Base-by-base conservation (phyloP, 2,329 filamentous ascomycete genomes). In the Fusarium sp. region DNA sequence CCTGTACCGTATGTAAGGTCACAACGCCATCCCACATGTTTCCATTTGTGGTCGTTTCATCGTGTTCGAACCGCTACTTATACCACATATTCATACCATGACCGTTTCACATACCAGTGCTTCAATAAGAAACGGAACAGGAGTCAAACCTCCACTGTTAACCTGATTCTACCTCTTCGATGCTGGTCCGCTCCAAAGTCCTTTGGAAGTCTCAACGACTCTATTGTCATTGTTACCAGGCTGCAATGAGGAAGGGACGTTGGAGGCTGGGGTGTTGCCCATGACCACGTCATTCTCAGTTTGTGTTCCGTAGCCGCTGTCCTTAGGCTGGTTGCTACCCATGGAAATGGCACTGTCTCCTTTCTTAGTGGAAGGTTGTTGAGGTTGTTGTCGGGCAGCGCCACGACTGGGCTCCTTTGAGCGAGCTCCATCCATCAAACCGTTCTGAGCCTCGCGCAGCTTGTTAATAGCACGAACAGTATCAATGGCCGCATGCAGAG, bases 381-480 rank as follows among this genome's bases (percentile, higher is more conserved):
- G 57, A 22, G 49, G 63, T 51, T 63, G 63, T 38, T 57, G 66
- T 46, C 62, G 63, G 22, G 59, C 68, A 45, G 68, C 46, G 20
- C 83, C 83, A 16, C 81, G 81, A 24, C 74, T 74, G 12, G 87
- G 87, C 76, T 89, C 86, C 42, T 81, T 81, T 56, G 85, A 87
- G 63, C 79, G 81, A 43, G 82, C 81, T n/a, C 89, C 89, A 72
- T 91, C 86, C 88, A 91, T 91, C 72, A 89, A 82, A 22, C 84
- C 81, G 68, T 86, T 82, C 73, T 89, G 87, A 4, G 88, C 87
- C 79, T 91, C 90, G 62, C 89, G 85, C 49, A 92, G 81, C 81
- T 91, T 92, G 80, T 92, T 91, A 77, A 92, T 92, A 34, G 90
- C 90, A 51, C 90, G 85, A 50, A 92, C 89, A 3, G 90, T 92